Conservation (phyloP, 192 early-diverging fungal genomes). For the Coemansia sp. region DNA sequence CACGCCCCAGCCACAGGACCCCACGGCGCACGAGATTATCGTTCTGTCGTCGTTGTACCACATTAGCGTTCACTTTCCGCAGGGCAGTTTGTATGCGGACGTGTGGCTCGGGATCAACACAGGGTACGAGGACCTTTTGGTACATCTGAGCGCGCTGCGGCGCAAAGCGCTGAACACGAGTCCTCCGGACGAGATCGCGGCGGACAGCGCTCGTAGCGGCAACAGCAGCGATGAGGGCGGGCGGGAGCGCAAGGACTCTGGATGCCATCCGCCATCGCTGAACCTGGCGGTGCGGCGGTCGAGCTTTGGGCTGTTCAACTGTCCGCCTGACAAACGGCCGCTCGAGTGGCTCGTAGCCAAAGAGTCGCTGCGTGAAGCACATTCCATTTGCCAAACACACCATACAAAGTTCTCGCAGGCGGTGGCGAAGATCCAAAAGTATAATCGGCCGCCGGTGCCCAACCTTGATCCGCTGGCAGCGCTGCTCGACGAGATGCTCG, state of each 20-base stretch:
- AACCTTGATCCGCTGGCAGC: conserved; percentile 20
- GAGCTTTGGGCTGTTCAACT: conserved; percentile 41
- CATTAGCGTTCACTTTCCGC: conserved; percentile 49
- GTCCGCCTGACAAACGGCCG: conserved; percentile 21
- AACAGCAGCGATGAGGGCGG: conserved; percentile 5
- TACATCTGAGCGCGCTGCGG: conserved; percentile 44
- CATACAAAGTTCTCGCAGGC: conserved; percentile 38
- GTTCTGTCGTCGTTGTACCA: conserved; percentile 42
- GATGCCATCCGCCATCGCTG: conserved; percentile 10
- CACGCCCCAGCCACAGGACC: conserved; percentile 36
- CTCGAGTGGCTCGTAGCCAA: conserved; percentile 46
- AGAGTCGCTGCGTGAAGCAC: conserved; percentile 31
- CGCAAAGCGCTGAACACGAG: conserved; percentile 46
- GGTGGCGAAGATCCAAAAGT: conserved; percentile 31
- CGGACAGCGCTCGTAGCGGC: not conserved
- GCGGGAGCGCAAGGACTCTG: conserved; percentile 39
- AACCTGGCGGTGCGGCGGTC: conserved; percentile 23
- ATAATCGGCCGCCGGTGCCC: conserved; percentile 13
- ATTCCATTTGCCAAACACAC: conserved; percentile 30
- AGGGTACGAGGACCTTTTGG: conserved; percentile 30
- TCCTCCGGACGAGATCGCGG: conserved; percentile 19
- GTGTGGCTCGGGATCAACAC: conserved; percentile 51
- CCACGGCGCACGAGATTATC: conserved; percentile 50
- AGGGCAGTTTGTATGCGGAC: conserved; percentile 47
- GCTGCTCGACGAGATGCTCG: conserved; percentile 32